These are phyloP conservation scores for Antitrichia curtipendula DNA, from an alignment of 225 moss, liverwort and hornwort genomes.

Conservation along the genomic window DNA sequence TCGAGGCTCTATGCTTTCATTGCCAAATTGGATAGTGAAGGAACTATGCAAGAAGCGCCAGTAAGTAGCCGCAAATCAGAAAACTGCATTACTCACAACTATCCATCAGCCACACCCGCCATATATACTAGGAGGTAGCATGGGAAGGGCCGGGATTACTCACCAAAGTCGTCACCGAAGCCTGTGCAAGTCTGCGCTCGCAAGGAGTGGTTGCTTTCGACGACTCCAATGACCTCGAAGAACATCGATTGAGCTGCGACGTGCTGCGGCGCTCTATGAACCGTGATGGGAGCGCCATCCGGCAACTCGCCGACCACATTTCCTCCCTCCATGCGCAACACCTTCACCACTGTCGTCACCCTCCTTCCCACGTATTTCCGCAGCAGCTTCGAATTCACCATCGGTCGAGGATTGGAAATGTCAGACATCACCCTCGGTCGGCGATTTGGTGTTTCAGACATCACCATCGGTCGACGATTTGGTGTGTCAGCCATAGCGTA, in stretches of 20 bases:
- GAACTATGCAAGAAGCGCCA: background rate
- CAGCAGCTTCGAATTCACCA: slow-evolving; percentile 65
- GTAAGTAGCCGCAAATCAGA: background rate
- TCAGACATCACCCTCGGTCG: background rate
- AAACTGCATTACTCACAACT: background rate
- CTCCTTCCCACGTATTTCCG: slow-evolving; percentile 48
- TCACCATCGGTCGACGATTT: background rate
- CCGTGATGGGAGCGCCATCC: slow-evolving; percentile 57
- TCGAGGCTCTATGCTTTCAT: background rate
- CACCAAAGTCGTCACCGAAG: slow-evolving; percentile 78
- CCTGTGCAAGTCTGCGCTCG: slow-evolving; percentile 63
- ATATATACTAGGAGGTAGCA: background rate
- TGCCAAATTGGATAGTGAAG: too few relatives aligned
- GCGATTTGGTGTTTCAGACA: background rate
- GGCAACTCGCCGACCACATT: slow-evolving; percentile 45
- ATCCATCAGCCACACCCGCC: background rate
- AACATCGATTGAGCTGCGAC: slow-evolving; percentile 41
- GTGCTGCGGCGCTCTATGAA: slow-evolving; percentile 41
- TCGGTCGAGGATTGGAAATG: slow-evolving; percentile 47
- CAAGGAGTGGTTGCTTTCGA: slow-evolving; percentile 50
- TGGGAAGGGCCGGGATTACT: background rate
- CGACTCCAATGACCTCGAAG: slow-evolving; percentile 74
- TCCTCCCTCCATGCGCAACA: slow-evolving; percentile 38
- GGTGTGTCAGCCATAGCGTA: background rate
- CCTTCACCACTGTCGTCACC: slow-evolving; percentile 77